Base-by-base conservation (phyloP, 176 grass and related monocot genomes). In the Cenchrus fungigraminus region DNA sequence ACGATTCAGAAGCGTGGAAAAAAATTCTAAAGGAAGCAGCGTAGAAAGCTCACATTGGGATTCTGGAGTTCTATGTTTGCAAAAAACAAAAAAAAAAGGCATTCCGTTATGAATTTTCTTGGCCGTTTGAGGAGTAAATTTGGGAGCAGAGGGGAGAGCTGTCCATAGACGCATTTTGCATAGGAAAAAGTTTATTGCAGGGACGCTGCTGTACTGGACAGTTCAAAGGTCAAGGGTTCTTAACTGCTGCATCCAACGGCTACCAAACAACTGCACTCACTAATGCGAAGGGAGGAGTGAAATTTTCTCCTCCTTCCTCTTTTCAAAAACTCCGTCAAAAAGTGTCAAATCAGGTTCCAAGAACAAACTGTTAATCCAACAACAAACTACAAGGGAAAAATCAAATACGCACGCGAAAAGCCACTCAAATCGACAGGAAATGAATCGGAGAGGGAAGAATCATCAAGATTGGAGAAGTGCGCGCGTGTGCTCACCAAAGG, bases 401-500 rank as follows among this genome's bases (percentile, higher is more conserved):
- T 68, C 4, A 29, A 59, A 37, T 11, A 44, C 40, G 8, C 45
- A 22, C 1, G 20, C 44, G 32, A 20, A 82, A 25, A 72, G 1
- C 0, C 34, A 47, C 40, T n/a, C 11, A 69, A 11, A 76, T 62
- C 19, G 9, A 31, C 8, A 8, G 20, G 16, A 56, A 73, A 82
- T 7, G 1, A 40, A 40, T 40, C 37, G 37, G 37, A 16, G 19
- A 58, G 52, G 7, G 1, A 58, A 44, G 45, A n/a, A 59, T 3
- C 63, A 56, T 56, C 14, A 75, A 75, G 52, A 77, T 53, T 32
- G 10, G 28, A 53, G 16, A 22, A 37, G 8, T 14, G 19, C 6
- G 28, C 22, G n/a, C 89, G 19, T 6, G 28, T 45, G n/a, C 91
- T 90, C 71, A 99, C 93, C 91, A 67, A 99, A 99, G 5, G 93